Evolutionary conservation across 2,329 filamentous ascomycete genomes (phyloP), one percentile per base, ranked within the genome.

Genomic region (Monosporascus cannonballus): DNA sequence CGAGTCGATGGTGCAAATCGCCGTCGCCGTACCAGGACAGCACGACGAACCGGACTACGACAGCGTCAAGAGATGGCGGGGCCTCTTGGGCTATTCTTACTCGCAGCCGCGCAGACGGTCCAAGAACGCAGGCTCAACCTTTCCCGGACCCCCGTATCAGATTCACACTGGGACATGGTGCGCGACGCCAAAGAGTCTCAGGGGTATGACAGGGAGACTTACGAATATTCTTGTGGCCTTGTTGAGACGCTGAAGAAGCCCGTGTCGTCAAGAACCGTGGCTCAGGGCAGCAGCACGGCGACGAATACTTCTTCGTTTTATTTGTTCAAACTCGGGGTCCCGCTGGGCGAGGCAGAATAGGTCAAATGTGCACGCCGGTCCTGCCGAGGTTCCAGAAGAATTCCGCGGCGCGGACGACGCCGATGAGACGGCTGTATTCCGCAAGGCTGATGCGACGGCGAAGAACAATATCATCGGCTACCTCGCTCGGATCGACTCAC

Each of bases 171-270:
- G 54, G 42, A 56, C 4, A 54, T 55, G 3, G 54, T 57, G 2
- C 53, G 48, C 27, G 25, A 7, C 0, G 30, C 56, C 39, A 56
- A 54, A 22, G 56, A 57, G 20, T 48, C 50, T 2, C 25, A 52
- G 20, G 57, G 56, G 15, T 54, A 51, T 8, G 49, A 57, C 39
- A 54, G 54, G 47, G 57, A 57, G 36, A 48, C 54, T 4, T 61
- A 58, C 18, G 56, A 59, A 38, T 54, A 57, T 37, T 51, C 48
- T 4, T 39, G 47, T 17, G 22, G 8, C 45, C 18, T 24, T 20
- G 22, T 14, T 17, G 8, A 17, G 9, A 18, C 17, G 11, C 8
- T 3, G 27, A 27, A 9, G 2, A 25, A 37, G 18, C 20, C 8
- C 15, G 17, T 4, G 18, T 38, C 17, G 37, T 27, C 8, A 49